Base-by-base conservation (phyloP, 148 eudicot species). In the Spergularia marina region DNA sequence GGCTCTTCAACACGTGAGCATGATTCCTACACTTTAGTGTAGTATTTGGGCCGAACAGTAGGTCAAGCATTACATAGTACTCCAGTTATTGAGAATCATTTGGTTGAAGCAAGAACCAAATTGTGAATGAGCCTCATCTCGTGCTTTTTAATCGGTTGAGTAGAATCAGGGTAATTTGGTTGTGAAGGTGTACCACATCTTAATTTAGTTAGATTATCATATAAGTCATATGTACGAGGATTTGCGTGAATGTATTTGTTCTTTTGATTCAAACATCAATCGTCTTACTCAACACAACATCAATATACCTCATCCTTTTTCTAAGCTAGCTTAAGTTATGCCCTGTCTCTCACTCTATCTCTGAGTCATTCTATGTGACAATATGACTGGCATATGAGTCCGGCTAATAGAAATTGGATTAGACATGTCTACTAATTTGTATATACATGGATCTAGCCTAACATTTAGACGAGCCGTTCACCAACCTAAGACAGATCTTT, bases 351-450 rank as follows among this genome's bases (percentile, higher is more conserved):
- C 44, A 41, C 8, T 7, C 25, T 57, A 1, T 57, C 61, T 61
- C 15, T 62, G 41, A 25, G 34, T 63, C 49, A 47, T 41, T 49
- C 0, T 10, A 66, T n/a, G 15, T 3, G 30, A 41, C 53, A 23
- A 66, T 41, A 66, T 39, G 18, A 66, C 70, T 66, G 51, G 39
- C 23, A 41, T 66, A 66, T 66, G 23, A 41, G 53, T 36, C 20
- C 5, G 44, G 40, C 18, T 9, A 63, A 36, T 63, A 30, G 11
- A 63, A 63, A n/a, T 2, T 34, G 34, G 67, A 16, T 30, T 14
- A 17, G 70, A 41, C 11, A 2, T 47, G 53, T 65, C 54, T n/a
- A 66, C 7, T 66, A 18, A 53, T 66, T 18, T 40, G 13, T 14
- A 56, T 71, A 54, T 34, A 62, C 60, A 34, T 51, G 69, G 18